Conservation (phyloP, 2,329 filamentous ascomycete genomes). For the Keithomyces neogunnii region DNA sequence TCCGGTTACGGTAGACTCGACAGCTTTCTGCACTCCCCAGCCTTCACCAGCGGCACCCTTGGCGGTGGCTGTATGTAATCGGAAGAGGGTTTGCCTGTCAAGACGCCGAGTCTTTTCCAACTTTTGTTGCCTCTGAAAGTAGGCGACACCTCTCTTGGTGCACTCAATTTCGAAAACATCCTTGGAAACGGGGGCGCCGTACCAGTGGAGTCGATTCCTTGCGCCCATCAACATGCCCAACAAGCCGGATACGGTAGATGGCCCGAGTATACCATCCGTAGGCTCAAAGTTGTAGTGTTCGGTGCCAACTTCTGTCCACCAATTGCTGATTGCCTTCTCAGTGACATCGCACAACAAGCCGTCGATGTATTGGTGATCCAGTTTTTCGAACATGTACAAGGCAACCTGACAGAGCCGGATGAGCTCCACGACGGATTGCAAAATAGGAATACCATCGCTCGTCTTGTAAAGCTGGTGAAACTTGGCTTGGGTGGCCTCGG, state of each 20-base stretch:
- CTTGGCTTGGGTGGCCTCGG: constrained; percentile 76
- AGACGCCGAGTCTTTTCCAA: constrained; percentile 69
- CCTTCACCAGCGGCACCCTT: constrained; percentile 85
- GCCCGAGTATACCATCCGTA: constrained; percentile 83
- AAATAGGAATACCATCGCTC: constrained; percentile 71
- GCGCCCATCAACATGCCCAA: constrained; percentile 85
- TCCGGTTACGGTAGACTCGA: constrained; percentile 92
- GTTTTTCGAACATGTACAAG: constrained; percentile 76
- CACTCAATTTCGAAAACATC: constrained; percentile 81
- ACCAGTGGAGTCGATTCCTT: constrained; percentile 78
- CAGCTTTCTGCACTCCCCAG: constrained; percentile 86
- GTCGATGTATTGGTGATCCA: constrained; percentile 84
- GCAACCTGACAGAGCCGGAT: constrained; percentile 89
- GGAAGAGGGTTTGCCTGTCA: constrained; percentile 74
- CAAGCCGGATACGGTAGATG: constrained; percentile 81
- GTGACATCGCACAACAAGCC: constrained; percentile 90
- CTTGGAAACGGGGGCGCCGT: constrained; percentile 75
- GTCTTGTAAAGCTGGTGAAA: constrained; percentile 87
- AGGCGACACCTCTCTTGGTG: constrained; percentile 74
- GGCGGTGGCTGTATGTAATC: constrained; percentile 73
- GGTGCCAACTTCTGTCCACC: constrained; percentile 91
- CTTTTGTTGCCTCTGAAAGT: constrained; percentile 87
- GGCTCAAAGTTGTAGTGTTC: constrained; percentile 92
- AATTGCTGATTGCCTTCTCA: constrained; percentile 81
- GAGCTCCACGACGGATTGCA: constrained; percentile 74